Evolutionary conservation across 805 yeast species (phyloP).

Genomic region (Metschnikowia aberdeeniae): DNA sequence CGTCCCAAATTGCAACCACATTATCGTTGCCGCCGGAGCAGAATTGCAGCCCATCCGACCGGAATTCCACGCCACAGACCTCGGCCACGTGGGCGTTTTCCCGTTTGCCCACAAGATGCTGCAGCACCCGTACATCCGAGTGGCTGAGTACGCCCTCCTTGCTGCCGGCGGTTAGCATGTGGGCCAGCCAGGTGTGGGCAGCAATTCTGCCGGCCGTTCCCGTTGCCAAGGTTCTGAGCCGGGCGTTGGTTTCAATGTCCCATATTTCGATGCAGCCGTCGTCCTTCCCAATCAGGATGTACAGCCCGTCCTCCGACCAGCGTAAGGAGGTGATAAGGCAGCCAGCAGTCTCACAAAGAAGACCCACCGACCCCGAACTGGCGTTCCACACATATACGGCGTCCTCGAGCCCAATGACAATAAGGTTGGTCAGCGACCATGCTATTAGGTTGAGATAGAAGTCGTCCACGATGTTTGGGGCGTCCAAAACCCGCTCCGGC

Average conservation of each 20-base stretch:
- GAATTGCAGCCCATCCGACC: slow-evolving; percentile 76
- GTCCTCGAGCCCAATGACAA: slow-evolving; percentile 85
- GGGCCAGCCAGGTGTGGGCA: slow-evolving; percentile 79
- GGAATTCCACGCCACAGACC: slow-evolving; percentile 88
- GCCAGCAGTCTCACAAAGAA: slow-evolving; percentile 51
- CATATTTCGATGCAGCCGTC: slow-evolving; percentile 88
- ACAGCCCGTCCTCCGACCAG: slow-evolving; percentile 91
- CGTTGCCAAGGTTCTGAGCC: slow-evolving; percentile 71
- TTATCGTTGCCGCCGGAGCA: slow-evolving; percentile 96
- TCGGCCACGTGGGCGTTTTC: slow-evolving; percentile 67
- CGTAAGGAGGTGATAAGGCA: slow-evolving; percentile 64
- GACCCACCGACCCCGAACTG: slow-evolving; percentile 67
- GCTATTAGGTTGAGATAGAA: slow-evolving; percentile 81
- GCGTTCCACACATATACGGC: slow-evolving; percentile 94
- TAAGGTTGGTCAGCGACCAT: slow-evolving; percentile 79
- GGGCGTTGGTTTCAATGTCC: slow-evolving; percentile 79
- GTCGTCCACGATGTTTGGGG: slow-evolving; percentile 92
- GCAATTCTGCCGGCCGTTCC: slow-evolving; percentile 68
- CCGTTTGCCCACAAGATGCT: slow-evolving; percentile 63
- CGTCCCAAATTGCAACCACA: slow-evolving; percentile 90
- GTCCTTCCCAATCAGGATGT: slow-evolving; percentile 76
- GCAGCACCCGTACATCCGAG: slow-evolving; percentile 84
- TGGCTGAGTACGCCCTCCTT: slow-evolving; percentile 79
- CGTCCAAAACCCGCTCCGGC: slow-evolving; percentile 92
- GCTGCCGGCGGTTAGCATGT: slow-evolving; percentile 81